Evolutionary conservation across 2,329 filamentous ascomycete genomes (phyloP).

Genomic region (Pezicula radicicola): DNA sequence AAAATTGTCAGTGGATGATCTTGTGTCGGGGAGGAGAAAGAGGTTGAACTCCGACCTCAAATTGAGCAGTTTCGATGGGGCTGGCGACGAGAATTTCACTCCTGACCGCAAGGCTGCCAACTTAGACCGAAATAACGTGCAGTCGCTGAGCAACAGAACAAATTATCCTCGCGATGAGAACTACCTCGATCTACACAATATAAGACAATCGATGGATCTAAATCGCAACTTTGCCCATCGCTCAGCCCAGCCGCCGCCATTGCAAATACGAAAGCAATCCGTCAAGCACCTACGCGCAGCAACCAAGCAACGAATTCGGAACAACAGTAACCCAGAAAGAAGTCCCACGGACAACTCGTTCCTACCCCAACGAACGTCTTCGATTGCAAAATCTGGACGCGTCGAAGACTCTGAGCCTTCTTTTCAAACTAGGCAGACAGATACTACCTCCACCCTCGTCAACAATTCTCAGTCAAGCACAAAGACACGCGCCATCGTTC

Average conservation of each 20-base stretch:
- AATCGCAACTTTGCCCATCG: background rate
- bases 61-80: background rate
- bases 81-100: background rate
- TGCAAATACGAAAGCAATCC: background rate
- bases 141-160: no score
- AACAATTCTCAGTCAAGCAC: slow-evolving; percentile 1
- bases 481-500: background rate
- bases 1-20: background rate
- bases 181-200: background rate
- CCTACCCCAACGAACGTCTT: background rate
- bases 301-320: background rate
- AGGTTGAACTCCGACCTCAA: background rate
- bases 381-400: background rate
- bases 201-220: background rate
- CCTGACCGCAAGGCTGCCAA: background rate
- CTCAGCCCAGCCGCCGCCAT: background rate
- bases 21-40: background rate
- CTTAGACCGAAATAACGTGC: no score
- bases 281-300: background rate
- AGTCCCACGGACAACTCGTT: background rate
- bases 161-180: background rate
- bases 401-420: background rate
- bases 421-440: background rate
- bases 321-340: background rate
- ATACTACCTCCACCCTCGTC: background rate